These are phyloP conservation scores for Hyaloperonospora arabidopsidis DNA, from an alignment of 352 stramenopile species.

Conservation along the genomic window DNA sequence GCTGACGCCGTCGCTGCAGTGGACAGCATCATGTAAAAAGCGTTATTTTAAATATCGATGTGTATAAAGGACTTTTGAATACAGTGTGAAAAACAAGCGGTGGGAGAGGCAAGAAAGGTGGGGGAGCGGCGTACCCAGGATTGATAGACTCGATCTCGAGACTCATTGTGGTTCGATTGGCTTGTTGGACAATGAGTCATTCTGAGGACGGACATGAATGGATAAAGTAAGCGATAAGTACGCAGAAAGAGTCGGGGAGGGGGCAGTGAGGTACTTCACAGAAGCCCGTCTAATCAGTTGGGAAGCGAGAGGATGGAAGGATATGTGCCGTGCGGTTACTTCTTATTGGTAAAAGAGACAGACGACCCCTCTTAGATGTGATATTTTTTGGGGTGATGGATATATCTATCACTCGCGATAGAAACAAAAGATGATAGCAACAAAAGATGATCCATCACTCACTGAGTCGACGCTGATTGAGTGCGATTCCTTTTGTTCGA, in stretches of 20 bases:
- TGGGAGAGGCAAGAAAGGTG: too few species aligned
- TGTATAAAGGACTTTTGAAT: neutral
- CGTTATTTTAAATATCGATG: neutral
- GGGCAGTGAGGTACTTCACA: neutral
- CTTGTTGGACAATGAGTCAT: constrained; percentile 11
- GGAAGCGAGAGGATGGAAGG: too few species aligned
- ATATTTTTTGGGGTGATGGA: too few species aligned
- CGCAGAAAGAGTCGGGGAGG: neutral
- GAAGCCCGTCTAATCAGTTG: too few species aligned
- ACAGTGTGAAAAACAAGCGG: neutral
- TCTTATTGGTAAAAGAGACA: too few species aligned
- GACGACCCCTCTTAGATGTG: too few species aligned
- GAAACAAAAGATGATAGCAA: too few species aligned
- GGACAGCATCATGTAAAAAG: neutral
- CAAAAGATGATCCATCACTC: too few species aligned
- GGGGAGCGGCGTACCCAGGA: constrained; percentile 34
- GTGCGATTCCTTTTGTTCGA: too few species aligned
- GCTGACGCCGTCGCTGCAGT: constrained; percentile 58
- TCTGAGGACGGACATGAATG: neutral
- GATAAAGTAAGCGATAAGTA: constrained; percentile 11
- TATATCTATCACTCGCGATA: too few species aligned
- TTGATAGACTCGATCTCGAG: constrained; percentile 78
- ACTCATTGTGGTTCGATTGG: constrained; percentile 21
- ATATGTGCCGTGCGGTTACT: too few species aligned
- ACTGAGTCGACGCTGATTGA: too few species aligned